Conservation (phyloP, 2,329 filamentous ascomycete species). For the Arthrobotrys sinensis region DNA sequence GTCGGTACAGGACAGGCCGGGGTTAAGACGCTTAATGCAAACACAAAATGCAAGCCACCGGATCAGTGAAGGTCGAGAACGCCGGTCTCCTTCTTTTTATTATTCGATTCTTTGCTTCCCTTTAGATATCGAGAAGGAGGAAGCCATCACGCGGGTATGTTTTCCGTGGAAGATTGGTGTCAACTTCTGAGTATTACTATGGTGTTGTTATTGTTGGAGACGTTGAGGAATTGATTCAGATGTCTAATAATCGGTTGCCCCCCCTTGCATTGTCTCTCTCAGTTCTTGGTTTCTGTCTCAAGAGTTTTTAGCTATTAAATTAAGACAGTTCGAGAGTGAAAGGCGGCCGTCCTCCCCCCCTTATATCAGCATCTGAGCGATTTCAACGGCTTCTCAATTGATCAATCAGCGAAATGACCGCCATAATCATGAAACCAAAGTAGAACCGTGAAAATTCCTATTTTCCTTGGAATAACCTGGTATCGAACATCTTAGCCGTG, state of each 20-base stretch:
- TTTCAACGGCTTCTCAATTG: neutral
- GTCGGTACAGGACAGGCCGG: neutral
- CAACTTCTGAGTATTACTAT: too few relatives aligned
- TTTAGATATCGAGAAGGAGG: neutral
- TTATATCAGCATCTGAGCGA: neutral
- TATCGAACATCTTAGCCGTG: neutral
- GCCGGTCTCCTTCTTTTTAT: neutral
- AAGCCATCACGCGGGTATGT: too few relatives aligned
- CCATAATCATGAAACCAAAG: neutral
- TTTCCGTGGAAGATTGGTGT: neutral
- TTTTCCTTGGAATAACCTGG: neutral
- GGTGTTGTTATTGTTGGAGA: conserved; percentile 15
- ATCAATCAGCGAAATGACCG: neutral
- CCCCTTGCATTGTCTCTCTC: conserved; percentile 6
- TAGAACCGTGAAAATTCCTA: neutral
- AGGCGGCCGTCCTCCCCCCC: neutral
- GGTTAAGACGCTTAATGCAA: neutral
- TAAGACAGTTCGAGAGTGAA: neutral
- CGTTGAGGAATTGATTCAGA: neutral
- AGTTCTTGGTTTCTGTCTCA: conserved; percentile 10
- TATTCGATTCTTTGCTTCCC: neutral
- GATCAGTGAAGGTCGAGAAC: neutral
- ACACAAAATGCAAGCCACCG: neutral
- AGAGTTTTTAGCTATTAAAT: neutral
- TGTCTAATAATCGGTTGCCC: neutral